These are phyloP conservation scores for Ganoderma lingzhi DNA, from an alignment of 1,284 basidiomycete species.

Conservation along the genomic window DNA sequence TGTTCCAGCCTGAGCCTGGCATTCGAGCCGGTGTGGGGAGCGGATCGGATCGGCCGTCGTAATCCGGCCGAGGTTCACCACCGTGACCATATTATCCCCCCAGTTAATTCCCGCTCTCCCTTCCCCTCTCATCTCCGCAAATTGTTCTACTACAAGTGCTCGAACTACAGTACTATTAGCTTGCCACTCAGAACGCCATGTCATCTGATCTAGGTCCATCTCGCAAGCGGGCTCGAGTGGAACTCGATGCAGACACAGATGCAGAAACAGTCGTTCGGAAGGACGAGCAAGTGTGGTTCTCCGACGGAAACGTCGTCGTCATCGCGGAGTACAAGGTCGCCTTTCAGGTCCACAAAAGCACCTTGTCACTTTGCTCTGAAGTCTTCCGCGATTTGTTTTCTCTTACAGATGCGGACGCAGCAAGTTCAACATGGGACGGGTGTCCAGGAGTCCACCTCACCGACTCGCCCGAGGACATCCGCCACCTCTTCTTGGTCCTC, in stretches of 20 bases:
- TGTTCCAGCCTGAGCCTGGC: too few relatives aligned
- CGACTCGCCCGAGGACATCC: constrained; percentile 28
- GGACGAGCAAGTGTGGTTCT: constrained; percentile 19
- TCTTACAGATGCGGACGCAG: constrained; percentile 17
- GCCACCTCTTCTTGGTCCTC: constrained; percentile 22
- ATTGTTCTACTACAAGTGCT: not conserved
- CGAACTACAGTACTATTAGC: not conserved
- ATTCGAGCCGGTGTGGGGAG: too few relatives aligned
- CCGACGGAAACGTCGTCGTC: constrained; percentile 23
- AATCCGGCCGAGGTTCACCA: too few relatives aligned
- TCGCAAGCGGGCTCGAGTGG: not conserved
- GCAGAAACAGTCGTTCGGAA: not conserved
- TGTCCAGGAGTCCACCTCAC: constrained; percentile 26
- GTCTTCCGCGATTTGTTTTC: constrained; percentile 32
- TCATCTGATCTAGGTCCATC: not conserved
- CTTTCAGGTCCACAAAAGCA: constrained; percentile 26
- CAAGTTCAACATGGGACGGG: constrained; percentile 21
- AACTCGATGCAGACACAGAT: not conserved
- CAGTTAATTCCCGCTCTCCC: too few relatives aligned
- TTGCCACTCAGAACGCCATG: not conserved
- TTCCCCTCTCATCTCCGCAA: not conserved
- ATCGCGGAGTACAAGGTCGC: constrained; percentile 15
- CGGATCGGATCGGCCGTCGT: too few relatives aligned
- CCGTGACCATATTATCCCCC: too few relatives aligned
- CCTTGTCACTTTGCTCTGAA: constrained; percentile 28